Percentiles rank a stretch among this genome's conserved stretches.
phyloP scores from a whole-genome alignment of 441 rosid species.

The Aquilaria agallochum region DNA sequence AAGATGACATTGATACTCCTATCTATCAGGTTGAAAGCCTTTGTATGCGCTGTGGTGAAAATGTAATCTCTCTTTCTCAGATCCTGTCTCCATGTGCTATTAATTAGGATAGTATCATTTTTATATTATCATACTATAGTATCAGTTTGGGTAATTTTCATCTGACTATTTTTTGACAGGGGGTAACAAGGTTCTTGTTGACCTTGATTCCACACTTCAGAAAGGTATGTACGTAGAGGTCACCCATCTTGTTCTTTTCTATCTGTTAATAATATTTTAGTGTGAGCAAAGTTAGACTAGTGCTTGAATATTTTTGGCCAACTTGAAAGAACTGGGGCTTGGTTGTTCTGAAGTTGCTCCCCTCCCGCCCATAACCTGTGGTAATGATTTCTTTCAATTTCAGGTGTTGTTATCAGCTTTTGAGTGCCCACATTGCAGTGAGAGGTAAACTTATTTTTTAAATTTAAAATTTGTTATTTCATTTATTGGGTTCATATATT shows the following conservation, averaged over 20 bases:
- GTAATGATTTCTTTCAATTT: slow-evolving; percentile 7
- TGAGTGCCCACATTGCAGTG: slow-evolving; percentile 86
- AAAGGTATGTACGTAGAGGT: slow-evolving; percentile 40
- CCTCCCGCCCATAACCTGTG: background rate
- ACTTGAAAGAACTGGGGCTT: too few relatives aligned
- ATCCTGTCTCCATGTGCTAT: too few relatives aligned
- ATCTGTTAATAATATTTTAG: background rate
- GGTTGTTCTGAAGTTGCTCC: background rate
- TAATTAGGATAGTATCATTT: too few relatives aligned
- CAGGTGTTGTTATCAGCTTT: slow-evolving; percentile 91
- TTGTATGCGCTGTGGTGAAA: slow-evolving; percentile 89
- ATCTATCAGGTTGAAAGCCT: slow-evolving; percentile 89
- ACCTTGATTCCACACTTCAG: slow-evolving; percentile 90
- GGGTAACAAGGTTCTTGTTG: slow-evolving; percentile 62
- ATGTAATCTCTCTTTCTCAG: slow-evolving; percentile 33
- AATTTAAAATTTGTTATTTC: background rate
- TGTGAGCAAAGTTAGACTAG: too few relatives aligned
- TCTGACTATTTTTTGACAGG: slow-evolving; percentile 36
- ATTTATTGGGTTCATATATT: background rate
- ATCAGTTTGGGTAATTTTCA: background rate
- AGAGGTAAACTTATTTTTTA: slow-evolving; percentile 47
- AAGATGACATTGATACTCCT: slow-evolving; percentile 48
- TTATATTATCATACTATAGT: background rate
- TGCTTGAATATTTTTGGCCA: too few relatives aligned
- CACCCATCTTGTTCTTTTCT: background rate